Evolutionary conservation across 768 basidiomycete species (phyloP).

Genomic region (Boletus barrowsii): DNA sequence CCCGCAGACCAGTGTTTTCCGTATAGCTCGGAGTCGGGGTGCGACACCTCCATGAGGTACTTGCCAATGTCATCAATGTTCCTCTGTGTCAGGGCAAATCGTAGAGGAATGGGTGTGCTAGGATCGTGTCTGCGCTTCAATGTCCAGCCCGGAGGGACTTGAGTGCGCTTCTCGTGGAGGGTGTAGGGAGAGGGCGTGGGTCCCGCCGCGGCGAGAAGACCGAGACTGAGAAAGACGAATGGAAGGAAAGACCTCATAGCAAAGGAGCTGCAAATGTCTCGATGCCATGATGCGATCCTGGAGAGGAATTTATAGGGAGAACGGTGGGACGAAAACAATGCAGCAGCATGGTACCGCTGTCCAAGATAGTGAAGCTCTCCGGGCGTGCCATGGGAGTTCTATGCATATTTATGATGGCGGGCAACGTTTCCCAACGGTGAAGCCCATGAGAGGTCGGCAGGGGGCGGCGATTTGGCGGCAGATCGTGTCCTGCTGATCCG

Average conservation of each 20-base stretch:
- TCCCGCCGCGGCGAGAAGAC: conserved; percentile 1
- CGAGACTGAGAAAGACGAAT: conserved; percentile 5
- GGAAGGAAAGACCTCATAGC: conserved; percentile 17
- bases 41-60: conserved; percentile 32
- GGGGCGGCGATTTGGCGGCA: no score
- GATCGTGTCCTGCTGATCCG: no score
- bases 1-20: conserved; percentile 31
- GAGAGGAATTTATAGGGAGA: conserved; percentile 10
- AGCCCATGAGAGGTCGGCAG: no score
- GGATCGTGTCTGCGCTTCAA: conserved; percentile 35
- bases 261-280: not conserved
- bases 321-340: conserved; percentile 6
- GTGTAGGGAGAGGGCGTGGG: conserved; percentile 18
- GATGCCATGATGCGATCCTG: not conserved
- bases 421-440: no score
- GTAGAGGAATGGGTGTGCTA: conserved; percentile 26
- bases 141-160: conserved; percentile 33
- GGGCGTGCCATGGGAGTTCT: not conserved
- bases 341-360: not conserved
- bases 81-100: conserved; percentile 28
- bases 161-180: conserved; percentile 41
- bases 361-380: not conserved
- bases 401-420: not conserved
- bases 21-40: conserved; percentile 34
- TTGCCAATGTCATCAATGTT: conserved; percentile 15